Conservation (phyloP, 345 rosid species). For the Schrenkiella parvula region DNA sequence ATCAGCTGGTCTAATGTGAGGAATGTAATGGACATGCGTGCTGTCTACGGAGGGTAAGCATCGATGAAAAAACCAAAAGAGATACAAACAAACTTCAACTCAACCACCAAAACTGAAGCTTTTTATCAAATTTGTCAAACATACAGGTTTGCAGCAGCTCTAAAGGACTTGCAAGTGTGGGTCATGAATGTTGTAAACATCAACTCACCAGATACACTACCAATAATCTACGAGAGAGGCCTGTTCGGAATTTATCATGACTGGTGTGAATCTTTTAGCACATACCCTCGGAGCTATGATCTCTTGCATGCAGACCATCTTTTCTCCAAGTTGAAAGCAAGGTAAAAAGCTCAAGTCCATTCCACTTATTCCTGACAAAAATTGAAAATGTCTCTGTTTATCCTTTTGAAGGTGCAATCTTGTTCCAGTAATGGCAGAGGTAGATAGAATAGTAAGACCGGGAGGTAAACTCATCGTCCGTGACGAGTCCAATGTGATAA, state of each 20-base stretch:
- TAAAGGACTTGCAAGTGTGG: constrained; percentile 73
- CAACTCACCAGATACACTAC: constrained; percentile 83
- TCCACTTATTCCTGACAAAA: neutral
- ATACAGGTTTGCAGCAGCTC: constrained; percentile 80
- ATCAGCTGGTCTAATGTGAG: constrained; percentile 81
- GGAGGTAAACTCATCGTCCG: constrained; percentile 85
- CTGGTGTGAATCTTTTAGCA: constrained; percentile 93
- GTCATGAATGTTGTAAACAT: constrained; percentile 77
- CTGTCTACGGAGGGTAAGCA: constrained; percentile 85
- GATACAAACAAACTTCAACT: neutral
- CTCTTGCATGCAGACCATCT: constrained; percentile 92
- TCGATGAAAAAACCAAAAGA: neutral
- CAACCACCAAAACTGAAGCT: neutral
- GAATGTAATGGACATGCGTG: constrained; percentile 94
- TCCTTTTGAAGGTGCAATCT: constrained; percentile 65
- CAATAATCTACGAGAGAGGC: constrained; percentile 88
- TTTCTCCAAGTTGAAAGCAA: constrained; percentile 68
- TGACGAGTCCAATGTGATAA: constrained; percentile 53
- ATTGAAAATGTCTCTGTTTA: neutral
- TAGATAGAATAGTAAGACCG: constrained; percentile 86
- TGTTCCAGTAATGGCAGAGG: constrained; percentile 77
- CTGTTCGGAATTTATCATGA: constrained; percentile 88
- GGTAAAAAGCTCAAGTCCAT: constrained; percentile 37
- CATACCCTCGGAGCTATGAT: constrained; percentile 79
- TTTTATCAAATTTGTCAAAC: neutral